Conservation (phyloP, 108 stramenopile genomes). For the Bacterosira constricta region DNA sequence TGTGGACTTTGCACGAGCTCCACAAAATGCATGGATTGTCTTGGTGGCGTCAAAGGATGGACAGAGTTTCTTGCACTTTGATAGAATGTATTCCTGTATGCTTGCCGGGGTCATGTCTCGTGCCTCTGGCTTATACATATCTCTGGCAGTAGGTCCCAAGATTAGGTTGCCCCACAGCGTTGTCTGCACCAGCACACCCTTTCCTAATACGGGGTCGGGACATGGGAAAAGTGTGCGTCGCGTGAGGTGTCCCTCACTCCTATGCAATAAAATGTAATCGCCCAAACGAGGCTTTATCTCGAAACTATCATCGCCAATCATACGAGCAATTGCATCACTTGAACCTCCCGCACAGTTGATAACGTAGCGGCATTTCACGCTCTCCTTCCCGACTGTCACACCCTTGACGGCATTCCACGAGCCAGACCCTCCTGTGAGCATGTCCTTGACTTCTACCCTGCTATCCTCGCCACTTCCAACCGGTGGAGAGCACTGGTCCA, state of each 20-base stretch:
- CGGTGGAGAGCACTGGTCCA: slow-evolving; percentile 53
- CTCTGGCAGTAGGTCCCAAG: slow-evolving; percentile 78
- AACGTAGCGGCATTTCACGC: slow-evolving; percentile 58
- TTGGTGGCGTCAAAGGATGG: slow-evolving; percentile 72
- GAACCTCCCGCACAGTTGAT: slow-evolving; percentile 79
- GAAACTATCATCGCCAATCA: slow-evolving; percentile 83
- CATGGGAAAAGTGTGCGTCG: slow-evolving; percentile 76
- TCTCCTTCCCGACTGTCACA: slow-evolving; percentile 58
- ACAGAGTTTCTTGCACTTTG: slow-evolving; percentile 74
- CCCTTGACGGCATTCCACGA: slow-evolving; percentile 58
- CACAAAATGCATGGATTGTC: slow-evolving; percentile 76
- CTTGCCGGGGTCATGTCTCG: slow-evolving; percentile 48
- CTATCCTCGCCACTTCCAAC: slow-evolving; percentile 51
- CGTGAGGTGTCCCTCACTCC: slow-evolving; percentile 75
- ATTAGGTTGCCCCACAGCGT: slow-evolving; percentile 86
- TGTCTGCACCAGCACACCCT: slow-evolving; percentile 83
- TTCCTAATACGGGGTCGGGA: slow-evolving; percentile 80
- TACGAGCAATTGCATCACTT: slow-evolving; percentile 70
- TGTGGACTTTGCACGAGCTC: slow-evolving; percentile 70
- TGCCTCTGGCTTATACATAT: slow-evolving; percentile 59
- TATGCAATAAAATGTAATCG: slow-evolving; percentile 74
- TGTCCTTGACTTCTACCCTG: slow-evolving; percentile 63
- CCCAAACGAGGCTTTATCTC: slow-evolving; percentile 77
- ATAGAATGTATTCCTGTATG: slow-evolving; percentile 76
- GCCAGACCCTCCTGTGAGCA: slow-evolving; percentile 76